Conservation (phyloP, 2,329 filamentous ascomycete species). For the Xylariomycetidae sp. region DNA sequence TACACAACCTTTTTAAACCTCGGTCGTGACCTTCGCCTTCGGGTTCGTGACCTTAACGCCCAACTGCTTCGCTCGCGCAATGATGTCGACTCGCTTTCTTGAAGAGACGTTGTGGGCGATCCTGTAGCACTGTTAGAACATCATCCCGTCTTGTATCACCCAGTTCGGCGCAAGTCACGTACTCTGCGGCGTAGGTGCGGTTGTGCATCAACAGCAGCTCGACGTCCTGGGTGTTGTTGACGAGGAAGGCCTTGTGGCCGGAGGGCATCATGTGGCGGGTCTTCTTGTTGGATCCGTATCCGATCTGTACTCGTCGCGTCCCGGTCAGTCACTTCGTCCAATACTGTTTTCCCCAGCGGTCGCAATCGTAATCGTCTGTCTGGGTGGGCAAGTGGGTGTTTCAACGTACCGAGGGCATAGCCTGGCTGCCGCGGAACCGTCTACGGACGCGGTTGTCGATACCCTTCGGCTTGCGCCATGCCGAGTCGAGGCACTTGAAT, state of each 20-base stretch:
- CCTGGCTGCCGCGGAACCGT: constrained; percentile 92
- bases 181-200: constrained; percentile 98
- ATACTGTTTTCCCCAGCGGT: neutral
- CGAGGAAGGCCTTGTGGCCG: constrained; percentile 99
- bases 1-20: constrained; percentile 54
- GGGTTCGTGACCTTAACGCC: constrained; percentile 99
- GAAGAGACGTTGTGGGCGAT: constrained; percentile 98
- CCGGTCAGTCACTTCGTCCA: neutral
- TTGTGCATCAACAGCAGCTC: constrained; percentile 99
- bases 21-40: constrained; percentile 97
- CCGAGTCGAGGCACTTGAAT: constrained; percentile 76
- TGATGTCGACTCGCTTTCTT: constrained; percentile 97
- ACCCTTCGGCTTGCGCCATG: constrained; percentile 99
- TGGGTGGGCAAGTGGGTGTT: neutral
- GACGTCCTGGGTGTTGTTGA: constrained; percentile 92
- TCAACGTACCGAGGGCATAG: constrained; percentile 92
- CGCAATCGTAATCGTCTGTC: neutral
- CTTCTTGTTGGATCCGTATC: constrained; percentile 99
- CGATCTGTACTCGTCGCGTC: constrained; percentile 70
- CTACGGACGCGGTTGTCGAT: constrained; percentile 97
- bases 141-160: constrained; percentile 2
- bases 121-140: constrained; percentile 51
- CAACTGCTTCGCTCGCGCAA: constrained; percentile 93
- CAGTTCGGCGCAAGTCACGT: constrained; percentile 48
- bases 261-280: constrained; percentile 98